Base-by-base conservation (phyloP, 805 yeast genomes). In the Metschnikowia shivogae region DNA sequence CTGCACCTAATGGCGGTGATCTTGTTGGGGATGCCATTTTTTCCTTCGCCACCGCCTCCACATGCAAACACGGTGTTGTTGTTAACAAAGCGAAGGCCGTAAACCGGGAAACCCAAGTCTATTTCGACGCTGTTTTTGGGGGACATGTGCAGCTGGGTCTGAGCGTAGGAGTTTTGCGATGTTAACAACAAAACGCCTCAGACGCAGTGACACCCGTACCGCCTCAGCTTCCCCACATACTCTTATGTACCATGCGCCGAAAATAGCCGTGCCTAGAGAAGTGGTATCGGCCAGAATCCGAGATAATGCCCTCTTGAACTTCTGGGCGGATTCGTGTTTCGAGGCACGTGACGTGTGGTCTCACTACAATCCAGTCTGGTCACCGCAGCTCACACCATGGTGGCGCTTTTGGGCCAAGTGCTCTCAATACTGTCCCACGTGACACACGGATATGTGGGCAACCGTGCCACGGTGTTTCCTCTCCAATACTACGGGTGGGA, bases 41-140 rank as follows among this genome's bases (percentile, higher is more conserved):
- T 82, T 8, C 96, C 96, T 62, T 88, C 95, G 22, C 97, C 98
- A 27, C 97, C 97, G 36, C 99, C 99, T 34, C 99, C 99, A 3
- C 89, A 81, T 26, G 84, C 84, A 39, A 89, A 63, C 24, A 90
- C 62, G 1, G 82, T 76, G 48, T 71, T 66, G 50, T 81, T 75
- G 53, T 77, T 73, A 36, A 82, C 70, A 60, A 88, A 89, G 48
- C 79, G 78, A 43, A 92, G 83, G 2, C 89, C 92, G 55, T 84
- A 86, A 10, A 89, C 73, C 1, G 99, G 98, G 56, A 82, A 86
- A 2, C 87, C 92, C 13, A 70, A 61, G 47, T 67, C 68, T 30
- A 72, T 57, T 20, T 62, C 55, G 6, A 72, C 71, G 26, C 65
- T 58, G 31, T 69, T 44, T 34, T 54, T 54, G n/a, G 49, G 39